Base-by-base conservation (phyloP, 73 alveolate species). In the Paramecium sexaurelia region DNA sequence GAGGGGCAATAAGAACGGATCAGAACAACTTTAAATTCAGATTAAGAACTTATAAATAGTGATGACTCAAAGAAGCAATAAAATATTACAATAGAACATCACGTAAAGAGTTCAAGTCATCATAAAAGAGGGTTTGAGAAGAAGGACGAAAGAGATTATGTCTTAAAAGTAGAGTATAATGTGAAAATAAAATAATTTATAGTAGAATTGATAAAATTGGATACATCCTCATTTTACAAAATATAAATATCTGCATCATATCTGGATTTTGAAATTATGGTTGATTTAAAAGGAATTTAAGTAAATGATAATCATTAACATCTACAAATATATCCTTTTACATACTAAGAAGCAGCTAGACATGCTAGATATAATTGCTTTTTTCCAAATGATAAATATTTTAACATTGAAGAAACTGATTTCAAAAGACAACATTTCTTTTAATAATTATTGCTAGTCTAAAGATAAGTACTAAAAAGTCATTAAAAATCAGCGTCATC, bases 331-430 rank as follows among this genome's bases (percentile, higher is more conserved):
- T 61, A 61, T 29, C 86, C 86, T 0, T 71, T 71, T 7, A 71
- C 33, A 11, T 71, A 71, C 35, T 71, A 35, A 36, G 86, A 71
- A 33, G 86, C 86, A 33, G 19, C 66, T 10, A 19, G 56, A 71
- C 43, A 33, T 71, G 55, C 90, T 5, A 78, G 73, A 78, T 37
- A 39, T 40, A 9, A 11, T 17, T 22, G 61, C 5, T 78, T 78
- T 45, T 78, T 78, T 78, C 8, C 69, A 17, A 22, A 19, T 24
- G 90, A 78, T 45, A 78, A 39, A 22, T 78, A 78, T 78, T 78
- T 78, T 15, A 78, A 78, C 27, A 17, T 17, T 5, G 71, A 78
- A 7, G 45, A 22, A 41, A 39, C 7, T 19, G 73, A 41, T 78
- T 26, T n/a, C 13, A 78, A 78, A 22, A 78, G 24, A n/a, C 19